A percentile compares a stretch with the other conserved stretches of the same genome.
phyloP scores from a whole-genome alignment of 305 asterid species.

The Rubia tinctorum region DNA sequence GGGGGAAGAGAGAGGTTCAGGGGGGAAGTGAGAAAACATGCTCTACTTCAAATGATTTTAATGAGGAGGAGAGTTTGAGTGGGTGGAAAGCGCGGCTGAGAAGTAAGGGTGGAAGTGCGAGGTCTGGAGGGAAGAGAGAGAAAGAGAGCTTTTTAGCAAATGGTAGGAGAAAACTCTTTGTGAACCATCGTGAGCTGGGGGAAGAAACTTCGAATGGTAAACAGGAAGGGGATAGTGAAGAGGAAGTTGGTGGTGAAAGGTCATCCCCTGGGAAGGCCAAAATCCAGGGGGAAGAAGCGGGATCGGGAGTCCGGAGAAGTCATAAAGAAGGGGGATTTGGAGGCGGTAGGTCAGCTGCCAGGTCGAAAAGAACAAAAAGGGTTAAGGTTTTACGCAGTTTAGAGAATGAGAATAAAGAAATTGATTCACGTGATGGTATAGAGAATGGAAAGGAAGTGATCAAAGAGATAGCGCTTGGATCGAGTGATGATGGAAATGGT shows the following conservation, averaged over 20 bases:
- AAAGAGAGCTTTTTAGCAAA: slow-evolving; percentile 33
- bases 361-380: slow-evolving; percentile 65
- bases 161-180: slow-evolving; percentile 69
- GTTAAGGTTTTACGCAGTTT: slow-evolving; percentile 44
- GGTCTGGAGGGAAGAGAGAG: slow-evolving; percentile 28
- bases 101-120: slow-evolving; percentile 36
- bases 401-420: slow-evolving; percentile 38
- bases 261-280: slow-evolving; percentile 57
- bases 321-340: slow-evolving; percentile 28
- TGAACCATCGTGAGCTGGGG: slow-evolving; percentile 33
- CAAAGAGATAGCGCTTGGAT: slow-evolving; percentile 32
- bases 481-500: slow-evolving; percentile 33
- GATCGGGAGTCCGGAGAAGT: slow-evolving; percentile 26
- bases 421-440: slow-evolving; percentile 32
- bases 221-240: slow-evolving; percentile 30
- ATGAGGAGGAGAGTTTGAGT: slow-evolving; percentile 43
- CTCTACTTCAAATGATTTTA: slow-evolving; percentile 45
- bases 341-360: slow-evolving; percentile 50
- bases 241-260: slow-evolving; percentile 32
- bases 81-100: slow-evolving; percentile 74
- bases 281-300: slow-evolving; percentile 43
- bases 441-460: slow-evolving; percentile 37
- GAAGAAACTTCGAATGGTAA: slow-evolving; percentile 31
- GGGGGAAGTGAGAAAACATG: slow-evolving; percentile 33
- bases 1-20: slow-evolving; percentile 34